Base-by-base conservation (phyloP, 2,329 filamentous ascomycete species). In the Fusarium domesticum region DNA sequence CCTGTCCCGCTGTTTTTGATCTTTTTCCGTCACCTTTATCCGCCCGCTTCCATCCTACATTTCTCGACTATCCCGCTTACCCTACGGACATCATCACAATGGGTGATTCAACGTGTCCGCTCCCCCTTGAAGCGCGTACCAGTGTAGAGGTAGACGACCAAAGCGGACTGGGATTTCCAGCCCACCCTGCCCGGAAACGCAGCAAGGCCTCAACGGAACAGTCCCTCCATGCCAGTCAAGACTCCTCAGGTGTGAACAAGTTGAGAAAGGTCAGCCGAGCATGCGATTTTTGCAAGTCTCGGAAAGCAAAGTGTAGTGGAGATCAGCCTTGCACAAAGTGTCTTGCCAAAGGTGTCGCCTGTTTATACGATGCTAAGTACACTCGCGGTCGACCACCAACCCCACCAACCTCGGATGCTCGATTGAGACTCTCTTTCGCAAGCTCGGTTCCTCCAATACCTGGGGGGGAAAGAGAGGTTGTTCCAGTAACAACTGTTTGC, bases 291-390 rank as follows among this genome's bases (percentile, higher is more conserved):
- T 64, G 61, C 47, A 64, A 63, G 45, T 46, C 45, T 2, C 45
- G 54, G 32, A 63, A 63, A 39, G 45, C 54, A 11, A 62, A 54
- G 41, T 64, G 61, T 38, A 56, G 39, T 11, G 61, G 61, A 1
- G 62, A 60, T 14, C 58, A 59, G 7, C 65, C 65, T 1, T 68
- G 65, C 38, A 52, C 51, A 8, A 65, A 62, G 37, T 68, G 65
- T 39, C 50, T 54, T 1, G 45, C 48, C 10, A 66, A 59, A 33
- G 57, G 58, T 1, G 37, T 54, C 16, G 35, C 35, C 3, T 67
- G 65, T 34, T 42, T 57, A 5, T 67, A 65, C 31, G 58, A 65
- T 23, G 57, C 61, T 11, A 60, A 56, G 32, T 67, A 67, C 34
- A 64, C 60, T 2, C 54, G 65, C 6, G 65, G 65, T 3, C 45